These are phyloP conservation scores for Pichia sp. DNA, from an alignment of 1,139 yeast genomes.

Conservation along the genomic window DNA sequence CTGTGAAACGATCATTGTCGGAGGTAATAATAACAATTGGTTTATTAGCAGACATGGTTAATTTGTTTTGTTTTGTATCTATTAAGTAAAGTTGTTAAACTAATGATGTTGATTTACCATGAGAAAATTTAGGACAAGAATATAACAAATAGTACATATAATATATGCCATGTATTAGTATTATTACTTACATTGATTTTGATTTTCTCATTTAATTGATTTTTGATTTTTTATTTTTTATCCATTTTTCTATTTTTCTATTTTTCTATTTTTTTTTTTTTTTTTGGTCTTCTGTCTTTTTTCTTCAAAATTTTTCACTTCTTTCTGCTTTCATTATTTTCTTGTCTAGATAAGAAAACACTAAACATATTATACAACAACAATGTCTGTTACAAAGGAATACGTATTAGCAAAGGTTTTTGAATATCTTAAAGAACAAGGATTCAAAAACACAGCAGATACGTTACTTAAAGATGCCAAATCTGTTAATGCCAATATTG, in stretches of 20 bases:
- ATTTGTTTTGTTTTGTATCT: background rate
- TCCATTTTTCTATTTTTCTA: background rate
- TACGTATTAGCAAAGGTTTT: slow-evolving; percentile 6
- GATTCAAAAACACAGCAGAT: slow-evolving; percentile 6
- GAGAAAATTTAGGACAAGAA: no score
- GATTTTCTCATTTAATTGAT: no score
- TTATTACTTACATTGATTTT: no score
- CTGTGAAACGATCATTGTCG: slow-evolving; percentile 66
- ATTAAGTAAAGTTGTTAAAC: background rate
- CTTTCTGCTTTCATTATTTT: background rate
- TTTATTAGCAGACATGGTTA: slow-evolving; percentile 23
- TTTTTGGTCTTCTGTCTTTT: background rate
- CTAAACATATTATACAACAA: background rate
- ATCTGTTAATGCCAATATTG: background rate
- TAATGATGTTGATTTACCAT: no score
- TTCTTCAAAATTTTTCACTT: background rate
- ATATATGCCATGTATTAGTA: no score
- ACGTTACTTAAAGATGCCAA: slow-evolving; percentile 8
- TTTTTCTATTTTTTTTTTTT: background rate
- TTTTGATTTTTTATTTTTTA: background rate
- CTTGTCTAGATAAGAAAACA: no score
- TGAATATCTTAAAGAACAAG: slow-evolving; percentile 3
- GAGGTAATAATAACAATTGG: slow-evolving; percentile 61
- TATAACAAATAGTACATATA: no score
- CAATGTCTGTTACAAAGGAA: slow-evolving; percentile 8